Evolutionary conservation across 495 filamentous ascomycete species (phyloP), one percentile per base, ranked within the genome.

Genomic region (Parathielavia hyrcaniae): DNA sequence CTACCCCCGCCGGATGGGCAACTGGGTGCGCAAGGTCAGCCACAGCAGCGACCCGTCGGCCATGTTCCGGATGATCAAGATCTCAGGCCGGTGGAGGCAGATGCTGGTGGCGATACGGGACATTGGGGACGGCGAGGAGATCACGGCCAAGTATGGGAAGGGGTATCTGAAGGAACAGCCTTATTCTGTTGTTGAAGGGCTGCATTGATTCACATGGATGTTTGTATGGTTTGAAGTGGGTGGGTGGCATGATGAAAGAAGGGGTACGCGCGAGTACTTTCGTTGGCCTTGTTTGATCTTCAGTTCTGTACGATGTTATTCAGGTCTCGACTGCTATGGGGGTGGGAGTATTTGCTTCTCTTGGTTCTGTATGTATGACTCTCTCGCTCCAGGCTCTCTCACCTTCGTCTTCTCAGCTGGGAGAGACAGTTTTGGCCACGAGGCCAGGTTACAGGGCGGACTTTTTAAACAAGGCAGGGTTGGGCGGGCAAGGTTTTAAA

Each of bases 11-110:
- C 47, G 50, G 20, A 60, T 56, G 53, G 68, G 68, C 32, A 70
- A 70, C 50, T 70, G 68, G 68, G 66, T 69, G 11, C 64, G 68
- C n/a, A 63, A 63, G 30, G 68, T 70, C 55, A 53, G 23, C 16
- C 68, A 70, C 38, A 60, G 47, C 47, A 38, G 39, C 3, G 22
- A 54, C 8, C 68, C 68, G 17, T 60, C 60, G 11, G 60, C 63
- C 17, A 52, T 35, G 40, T 64, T 67, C 36, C 47, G 38, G 35
- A 10, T 59, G 4, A 53, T 67, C 54, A 69, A 67, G 51, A 61
- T 69, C 13, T 55, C 58, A 9, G 66, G 68, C 4, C 53, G 57
- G 12, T 70, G 64, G 64, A 49, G 68, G 38, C 35, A 59, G 57
- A 57, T 68, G 53, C 40, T 70, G 11, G 53, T 65, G 23, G 56